Evolutionary conservation across 2,329 filamentous ascomycete genomes (phyloP).

Genomic region (Laburnicola sp.): DNA sequence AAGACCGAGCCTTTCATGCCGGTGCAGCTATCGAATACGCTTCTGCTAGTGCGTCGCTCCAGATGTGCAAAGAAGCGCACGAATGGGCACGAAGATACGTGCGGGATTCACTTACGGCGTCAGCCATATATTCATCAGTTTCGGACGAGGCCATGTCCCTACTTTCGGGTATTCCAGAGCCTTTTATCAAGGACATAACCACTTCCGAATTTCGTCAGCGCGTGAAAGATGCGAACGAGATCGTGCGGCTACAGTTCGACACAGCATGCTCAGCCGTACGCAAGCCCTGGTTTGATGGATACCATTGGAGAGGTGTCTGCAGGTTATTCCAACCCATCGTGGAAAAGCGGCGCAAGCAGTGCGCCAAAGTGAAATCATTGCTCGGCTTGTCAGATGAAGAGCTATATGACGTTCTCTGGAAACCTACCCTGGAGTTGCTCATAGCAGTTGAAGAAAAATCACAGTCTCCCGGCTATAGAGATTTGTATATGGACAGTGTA

Average conservation of each 20-base stretch:
- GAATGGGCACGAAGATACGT: conserved; percentile 44
- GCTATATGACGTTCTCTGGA: conserved; percentile 26
- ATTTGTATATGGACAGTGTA: conserved; percentile 13
- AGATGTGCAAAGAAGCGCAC: conserved; percentile 34
- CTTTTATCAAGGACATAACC: neutral
- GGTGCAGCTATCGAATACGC: conserved; percentile 33
- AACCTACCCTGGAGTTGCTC: conserved; percentile 24
- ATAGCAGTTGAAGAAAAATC: conserved; percentile 26
- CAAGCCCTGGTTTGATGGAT: conserved; percentile 38
- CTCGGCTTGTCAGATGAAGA: conserved; percentile 17
- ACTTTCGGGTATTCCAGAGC: conserved; percentile 24
- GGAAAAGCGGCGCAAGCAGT: conserved; percentile 18
- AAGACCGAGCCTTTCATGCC: conserved; percentile 34
- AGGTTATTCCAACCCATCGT: conserved; percentile 20
- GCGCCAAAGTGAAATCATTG: conserved; percentile 10
- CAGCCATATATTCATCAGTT: conserved; percentile 25
- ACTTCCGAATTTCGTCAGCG: conserved; percentile 13
- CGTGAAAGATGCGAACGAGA: conserved; percentile 33
- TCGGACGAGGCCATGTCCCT: conserved; percentile 28
- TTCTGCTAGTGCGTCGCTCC: conserved; percentile 38
- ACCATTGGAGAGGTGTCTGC: conserved; percentile 35
- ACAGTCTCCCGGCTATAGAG: conserved; percentile 19
- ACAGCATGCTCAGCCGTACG: conserved; percentile 29
- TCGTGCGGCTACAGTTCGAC: conserved; percentile 34
- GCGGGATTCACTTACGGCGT: conserved; percentile 40